These are phyloP conservation scores for Yamadazyma friedrichii DNA, from an alignment of 1,139 yeast genomes.

Conservation along the genomic window DNA sequence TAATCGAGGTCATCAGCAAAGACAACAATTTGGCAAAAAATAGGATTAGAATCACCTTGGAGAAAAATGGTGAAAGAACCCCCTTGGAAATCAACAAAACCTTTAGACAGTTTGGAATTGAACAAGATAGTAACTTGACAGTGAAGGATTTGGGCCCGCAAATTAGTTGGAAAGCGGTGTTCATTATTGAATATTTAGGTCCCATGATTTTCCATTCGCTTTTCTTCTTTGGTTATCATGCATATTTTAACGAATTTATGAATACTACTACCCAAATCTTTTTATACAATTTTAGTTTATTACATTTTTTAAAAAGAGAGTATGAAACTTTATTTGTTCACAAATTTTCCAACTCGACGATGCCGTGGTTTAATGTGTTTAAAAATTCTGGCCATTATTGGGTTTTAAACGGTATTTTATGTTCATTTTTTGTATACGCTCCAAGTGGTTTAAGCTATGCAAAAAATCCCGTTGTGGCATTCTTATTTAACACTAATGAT, in stretches of 20 bases:
- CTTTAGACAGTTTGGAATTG: conserved; percentile 32
- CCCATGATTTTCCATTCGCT: conserved; percentile 81
- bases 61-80: conserved; percentile 29
- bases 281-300: conserved; percentile 43
- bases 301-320: conserved; percentile 87
- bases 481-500: conserved; percentile 14
- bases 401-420: conserved; percentile 76
- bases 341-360: conserved; percentile 80
- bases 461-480: conserved; percentile 7
- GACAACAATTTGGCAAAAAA: conserved; percentile 31
- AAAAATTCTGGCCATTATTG: conserved; percentile 91
- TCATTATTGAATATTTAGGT: conserved; percentile 81
- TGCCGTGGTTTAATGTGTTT: conserved; percentile 86
- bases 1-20: conserved; percentile 40
- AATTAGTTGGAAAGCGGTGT: conserved; percentile 88
- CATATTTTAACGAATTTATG: conserved; percentile 18
- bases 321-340: conserved; percentile 83
- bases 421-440: conserved; percentile 68
- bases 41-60: conserved; percentile 39
- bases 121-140: conserved; percentile 22
- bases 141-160: conserved; percentile 94
- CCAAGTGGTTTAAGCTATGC: conserved; percentile 33
- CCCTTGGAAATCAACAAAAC: conserved; percentile 33
- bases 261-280: conserved; percentile 15
- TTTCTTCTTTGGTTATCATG: conserved; percentile 42